phyloP scores from a whole-genome alignment of 202 grass and related monocot genomes.

The Brachypodium distachyon region DNA sequence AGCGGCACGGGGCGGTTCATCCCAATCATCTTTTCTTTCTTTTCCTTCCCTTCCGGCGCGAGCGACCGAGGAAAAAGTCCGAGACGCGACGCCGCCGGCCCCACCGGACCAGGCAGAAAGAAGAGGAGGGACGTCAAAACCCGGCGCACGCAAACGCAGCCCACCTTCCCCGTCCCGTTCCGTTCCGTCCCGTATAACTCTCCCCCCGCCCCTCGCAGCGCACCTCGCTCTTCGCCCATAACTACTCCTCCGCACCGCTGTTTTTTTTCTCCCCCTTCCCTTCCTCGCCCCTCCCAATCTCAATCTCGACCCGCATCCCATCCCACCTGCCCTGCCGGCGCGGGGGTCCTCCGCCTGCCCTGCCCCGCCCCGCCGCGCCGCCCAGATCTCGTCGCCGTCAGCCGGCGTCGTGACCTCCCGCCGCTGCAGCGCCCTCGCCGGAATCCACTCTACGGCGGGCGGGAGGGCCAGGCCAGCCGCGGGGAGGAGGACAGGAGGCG shows the following conservation, averaged over 20 bases:
- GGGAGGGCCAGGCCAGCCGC: no score
- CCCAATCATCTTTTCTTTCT: not conserved
- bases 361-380: not conserved
- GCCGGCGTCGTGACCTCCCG: not conserved
- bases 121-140: no score
- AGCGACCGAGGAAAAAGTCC: not conserved
- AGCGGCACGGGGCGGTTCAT: not conserved
- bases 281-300: not conserved
- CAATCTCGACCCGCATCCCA: constrained; percentile 4
- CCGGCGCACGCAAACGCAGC: not conserved
- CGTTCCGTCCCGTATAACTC: not conserved
- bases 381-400: not conserved
- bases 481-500: not conserved
- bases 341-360: not conserved
- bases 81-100: not conserved
- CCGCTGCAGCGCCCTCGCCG: not conserved
- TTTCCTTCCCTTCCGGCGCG: not conserved
- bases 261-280: not conserved
- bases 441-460: not conserved
- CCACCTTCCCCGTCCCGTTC: not conserved
- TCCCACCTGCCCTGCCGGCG: not conserved
- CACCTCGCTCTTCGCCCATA: constrained; percentile 3
- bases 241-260: not conserved
- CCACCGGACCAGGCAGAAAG: no score
- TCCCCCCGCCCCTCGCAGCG: not conserved